Conservation (phyloP, 2,329 filamentous ascomycete genomes). For the Arthrinium phaeospermum region DNA sequence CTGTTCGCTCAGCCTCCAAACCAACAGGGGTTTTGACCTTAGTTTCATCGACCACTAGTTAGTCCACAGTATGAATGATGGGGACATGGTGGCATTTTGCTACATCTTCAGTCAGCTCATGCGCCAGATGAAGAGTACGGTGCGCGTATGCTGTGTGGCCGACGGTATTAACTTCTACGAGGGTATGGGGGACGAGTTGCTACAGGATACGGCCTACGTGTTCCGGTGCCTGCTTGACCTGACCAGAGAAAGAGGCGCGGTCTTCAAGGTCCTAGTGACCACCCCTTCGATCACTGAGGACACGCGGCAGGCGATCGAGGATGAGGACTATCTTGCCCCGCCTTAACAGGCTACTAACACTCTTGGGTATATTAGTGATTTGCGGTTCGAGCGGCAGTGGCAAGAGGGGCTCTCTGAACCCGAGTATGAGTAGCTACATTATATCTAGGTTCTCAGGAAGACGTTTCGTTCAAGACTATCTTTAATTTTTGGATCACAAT, state of each 20-base stretch:
- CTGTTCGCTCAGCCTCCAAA: not conserved
- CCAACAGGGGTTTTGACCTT: not conserved
- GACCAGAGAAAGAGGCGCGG: not conserved
- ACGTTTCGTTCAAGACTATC: no score
- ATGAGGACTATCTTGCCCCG: slow-evolving; percentile 13
- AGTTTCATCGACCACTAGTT: not conserved
- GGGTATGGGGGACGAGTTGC: not conserved
- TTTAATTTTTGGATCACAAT: no score
- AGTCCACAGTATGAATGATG: not conserved
- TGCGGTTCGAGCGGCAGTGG: slow-evolving; percentile 1
- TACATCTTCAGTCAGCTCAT: slow-evolving; percentile 5
- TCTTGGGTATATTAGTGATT: not conserved
- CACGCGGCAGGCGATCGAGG: slow-evolving; percentile 17
- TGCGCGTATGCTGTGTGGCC: slow-evolving; percentile 2
- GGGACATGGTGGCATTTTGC: not conserved
- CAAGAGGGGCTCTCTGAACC: not conserved
- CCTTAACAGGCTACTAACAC: not conserved
- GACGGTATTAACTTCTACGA: slow-evolving; percentile 19
- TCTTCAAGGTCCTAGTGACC: slow-evolving; percentile 19
- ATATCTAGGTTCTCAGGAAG: no score
- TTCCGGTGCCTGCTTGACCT: slow-evolving; percentile 9
- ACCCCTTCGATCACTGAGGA: slow-evolving; percentile 16
- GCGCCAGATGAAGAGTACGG: not conserved
- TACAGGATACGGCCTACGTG: slow-evolving; percentile 17
- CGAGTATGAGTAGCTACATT: not conserved